phyloP scores from a whole-genome alignment of 148 eudicot species.

The Dianthus caryophyllus region DNA sequence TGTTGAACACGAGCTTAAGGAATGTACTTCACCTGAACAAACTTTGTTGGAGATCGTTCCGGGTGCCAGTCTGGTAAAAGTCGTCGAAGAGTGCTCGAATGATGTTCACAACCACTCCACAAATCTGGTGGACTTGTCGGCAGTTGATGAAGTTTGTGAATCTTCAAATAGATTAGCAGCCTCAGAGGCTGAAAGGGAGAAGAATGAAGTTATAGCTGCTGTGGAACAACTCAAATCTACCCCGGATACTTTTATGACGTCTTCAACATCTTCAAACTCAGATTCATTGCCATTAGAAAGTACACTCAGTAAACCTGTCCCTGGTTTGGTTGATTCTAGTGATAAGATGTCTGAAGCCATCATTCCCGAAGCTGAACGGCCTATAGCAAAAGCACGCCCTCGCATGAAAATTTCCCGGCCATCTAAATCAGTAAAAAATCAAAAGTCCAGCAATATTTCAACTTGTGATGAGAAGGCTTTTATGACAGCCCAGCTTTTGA shows the following conservation, averaged over 20 bases:
- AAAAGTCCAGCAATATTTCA: constrained; percentile 30
- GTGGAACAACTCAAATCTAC: constrained; percentile 21
- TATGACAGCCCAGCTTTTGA: constrained; percentile 25
- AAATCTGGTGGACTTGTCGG: constrained; percentile 19
- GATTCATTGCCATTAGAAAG: constrained; percentile 24
- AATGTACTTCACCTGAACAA: constrained; percentile 16
- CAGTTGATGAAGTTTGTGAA: constrained; percentile 22
- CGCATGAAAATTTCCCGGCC: constrained; percentile 40
- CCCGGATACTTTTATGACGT: constrained; percentile 13
- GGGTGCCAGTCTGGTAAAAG: constrained; percentile 18
- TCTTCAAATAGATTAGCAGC: constrained; percentile 26
- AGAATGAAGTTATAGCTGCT: constrained; percentile 23
- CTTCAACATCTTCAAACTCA: constrained; percentile 24
- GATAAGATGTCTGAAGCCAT: constrained; percentile 36
- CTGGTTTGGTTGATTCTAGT: constrained; percentile 30
- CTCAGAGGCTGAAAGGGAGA: constrained; percentile 22
- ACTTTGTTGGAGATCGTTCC: constrained; percentile 10
- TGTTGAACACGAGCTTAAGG: constrained; percentile 24
- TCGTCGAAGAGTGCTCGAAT: constrained; percentile 14
- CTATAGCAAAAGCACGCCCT: constrained; percentile 31
- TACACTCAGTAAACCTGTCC: constrained; percentile 20
- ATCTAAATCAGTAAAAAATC: constrained; percentile 53
- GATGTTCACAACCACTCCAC: constrained; percentile 24
- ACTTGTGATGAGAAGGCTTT: constrained; percentile 32
- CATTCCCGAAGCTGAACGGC: constrained; percentile 25